These are phyloP conservation scores for Flaveria floridana DNA, from an alignment of 140 eudicot genomes.

Conservation along the genomic window DNA sequence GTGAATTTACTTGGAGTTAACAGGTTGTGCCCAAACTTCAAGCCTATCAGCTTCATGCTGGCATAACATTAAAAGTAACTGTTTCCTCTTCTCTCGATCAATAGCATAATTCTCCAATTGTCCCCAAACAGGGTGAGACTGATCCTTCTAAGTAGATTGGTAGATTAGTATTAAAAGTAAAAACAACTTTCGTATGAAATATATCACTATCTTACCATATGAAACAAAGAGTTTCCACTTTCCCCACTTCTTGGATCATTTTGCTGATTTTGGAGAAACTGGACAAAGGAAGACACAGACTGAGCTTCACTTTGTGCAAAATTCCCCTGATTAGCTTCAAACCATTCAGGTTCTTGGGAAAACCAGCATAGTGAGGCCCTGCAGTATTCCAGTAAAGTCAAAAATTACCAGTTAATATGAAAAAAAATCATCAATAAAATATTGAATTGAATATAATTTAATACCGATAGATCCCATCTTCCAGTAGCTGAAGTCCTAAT, in stretches of 20 bases:
- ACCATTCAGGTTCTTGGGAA: slow-evolving; percentile 92
- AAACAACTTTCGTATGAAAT: background rate
- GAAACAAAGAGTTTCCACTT: slow-evolving; percentile 54
- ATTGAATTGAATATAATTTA: slow-evolving; percentile 5
- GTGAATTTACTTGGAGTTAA: slow-evolving; percentile 64
- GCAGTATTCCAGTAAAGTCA: slow-evolving; percentile 29
- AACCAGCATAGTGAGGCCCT: slow-evolving; percentile 95
- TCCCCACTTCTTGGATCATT: slow-evolving; percentile 52
- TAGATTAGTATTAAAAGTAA: background rate
- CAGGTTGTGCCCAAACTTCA: slow-evolving; percentile 98
- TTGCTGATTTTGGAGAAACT: slow-evolving; percentile 63
- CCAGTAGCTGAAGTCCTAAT: slow-evolving; percentile 89
- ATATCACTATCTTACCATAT: slow-evolving; percentile 52
- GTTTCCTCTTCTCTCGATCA: slow-evolving; percentile 91
- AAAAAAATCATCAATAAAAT: background rate
- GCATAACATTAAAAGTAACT: slow-evolving; percentile 85
- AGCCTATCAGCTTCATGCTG: slow-evolving; percentile 97
- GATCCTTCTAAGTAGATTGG: slow-evolving; percentile 56
- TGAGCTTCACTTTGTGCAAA: slow-evolving; percentile 91
- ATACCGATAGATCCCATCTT: slow-evolving; percentile 88
- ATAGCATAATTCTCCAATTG: slow-evolving; percentile 68
- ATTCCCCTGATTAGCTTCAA: slow-evolving; percentile 57
- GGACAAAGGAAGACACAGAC: slow-evolving; percentile 71
- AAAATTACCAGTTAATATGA: slow-evolving; percentile 13
- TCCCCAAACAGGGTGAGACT: slow-evolving; percentile 93